phyloP scores from a whole-genome alignment of 495 filamentous ascomycete species.

The Cryomyces minteri region DNA sequence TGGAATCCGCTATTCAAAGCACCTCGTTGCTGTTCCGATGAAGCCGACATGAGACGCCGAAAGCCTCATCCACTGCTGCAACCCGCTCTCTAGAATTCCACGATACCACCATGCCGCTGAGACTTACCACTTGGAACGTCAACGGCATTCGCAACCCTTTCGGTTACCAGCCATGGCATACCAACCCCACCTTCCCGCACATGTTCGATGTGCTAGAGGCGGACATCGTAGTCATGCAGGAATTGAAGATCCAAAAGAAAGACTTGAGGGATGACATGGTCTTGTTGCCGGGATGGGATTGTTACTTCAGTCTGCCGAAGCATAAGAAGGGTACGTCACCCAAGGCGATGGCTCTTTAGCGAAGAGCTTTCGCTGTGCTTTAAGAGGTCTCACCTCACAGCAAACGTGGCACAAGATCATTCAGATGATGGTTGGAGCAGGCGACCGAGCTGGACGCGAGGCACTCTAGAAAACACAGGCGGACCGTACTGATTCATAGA shows the following conservation, averaged over 20 bases:
- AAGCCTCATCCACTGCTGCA: not conserved
- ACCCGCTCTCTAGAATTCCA: not conserved
- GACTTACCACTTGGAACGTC: constrained; percentile 90
- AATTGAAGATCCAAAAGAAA: constrained; percentile 91
- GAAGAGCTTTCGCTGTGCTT: no score
- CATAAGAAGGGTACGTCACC: constrained; percentile 62
- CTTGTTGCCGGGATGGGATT: constrained; percentile 87
- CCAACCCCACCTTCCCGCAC: constrained; percentile 69
- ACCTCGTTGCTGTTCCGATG: no score
- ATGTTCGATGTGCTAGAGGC: constrained; percentile 94
- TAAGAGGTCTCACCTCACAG: no score
- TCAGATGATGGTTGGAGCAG: not conserved
- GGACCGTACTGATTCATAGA: not conserved
- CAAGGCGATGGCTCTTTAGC: no score
- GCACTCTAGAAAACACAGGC: not conserved
- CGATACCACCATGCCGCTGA: constrained; percentile 40
- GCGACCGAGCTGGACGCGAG: no score
- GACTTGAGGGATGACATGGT: constrained; percentile 95
- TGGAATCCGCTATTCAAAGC: no score
- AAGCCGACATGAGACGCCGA: constrained; percentile 10
- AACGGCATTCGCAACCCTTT: constrained; percentile 97
- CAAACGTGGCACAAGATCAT: no score
- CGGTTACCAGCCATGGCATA: constrained; percentile 85
- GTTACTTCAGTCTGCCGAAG: constrained; percentile 80
- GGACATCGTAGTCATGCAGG: constrained; percentile 89